Conservation (phyloP, 345 rosid species). For the Rhodamnia argentea region DNA sequence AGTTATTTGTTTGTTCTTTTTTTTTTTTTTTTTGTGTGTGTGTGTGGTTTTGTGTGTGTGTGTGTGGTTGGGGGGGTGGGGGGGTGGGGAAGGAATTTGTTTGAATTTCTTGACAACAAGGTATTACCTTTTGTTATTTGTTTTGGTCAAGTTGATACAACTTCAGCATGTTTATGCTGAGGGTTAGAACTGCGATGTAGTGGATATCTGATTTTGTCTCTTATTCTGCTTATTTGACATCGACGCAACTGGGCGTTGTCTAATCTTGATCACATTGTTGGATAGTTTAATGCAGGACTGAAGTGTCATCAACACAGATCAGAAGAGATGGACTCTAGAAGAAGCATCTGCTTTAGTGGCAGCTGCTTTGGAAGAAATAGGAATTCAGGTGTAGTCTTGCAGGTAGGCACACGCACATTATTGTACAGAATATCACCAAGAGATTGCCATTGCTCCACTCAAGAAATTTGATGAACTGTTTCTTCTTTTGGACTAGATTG, state of each 20-base stretch:
- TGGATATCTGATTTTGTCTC: background rate
- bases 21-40: background rate
- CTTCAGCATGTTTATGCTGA: background rate
- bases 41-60: no score
- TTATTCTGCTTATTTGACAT: background rate
- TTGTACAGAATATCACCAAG: background rate
- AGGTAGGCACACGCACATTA: background rate
- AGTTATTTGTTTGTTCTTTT: background rate
- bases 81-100: background rate
- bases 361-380: constrained; percentile 60
- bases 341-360: constrained; percentile 85
- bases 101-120: background rate
- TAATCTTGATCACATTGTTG: background rate
- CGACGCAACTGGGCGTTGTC: background rate
- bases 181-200: background rate
- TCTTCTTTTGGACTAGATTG: background rate
- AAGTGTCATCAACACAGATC: constrained; percentile 60
- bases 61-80: no score
- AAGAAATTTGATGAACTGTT: background rate
- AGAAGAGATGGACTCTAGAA: constrained; percentile 73
- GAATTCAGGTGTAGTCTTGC: constrained; percentile 18
- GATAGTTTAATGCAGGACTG: constrained; percentile 59
- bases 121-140: background rate
- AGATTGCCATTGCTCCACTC: background rate
- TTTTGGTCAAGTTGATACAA: background rate